A percentile compares a stretch with the other conserved stretches of the same genome.
phyloP scores from a whole-genome alignment of 2,329 filamentous ascomycete genomes.

The Epichloe uncinata region DNA sequence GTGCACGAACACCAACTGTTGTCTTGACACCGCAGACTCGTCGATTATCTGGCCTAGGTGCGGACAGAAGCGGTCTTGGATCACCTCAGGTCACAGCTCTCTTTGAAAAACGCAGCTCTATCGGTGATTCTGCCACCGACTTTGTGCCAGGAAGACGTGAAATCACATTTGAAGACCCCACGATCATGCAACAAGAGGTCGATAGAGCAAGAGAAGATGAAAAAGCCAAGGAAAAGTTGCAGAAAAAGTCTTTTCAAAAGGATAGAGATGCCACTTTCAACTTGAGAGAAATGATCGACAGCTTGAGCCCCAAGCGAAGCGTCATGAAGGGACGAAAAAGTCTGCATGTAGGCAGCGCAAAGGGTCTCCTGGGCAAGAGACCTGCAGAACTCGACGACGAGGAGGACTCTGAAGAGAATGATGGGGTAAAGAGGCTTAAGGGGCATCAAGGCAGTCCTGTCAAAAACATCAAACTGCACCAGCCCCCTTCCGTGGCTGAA shows the following conservation, averaged over 20 bases:
- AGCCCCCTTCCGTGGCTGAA: constrained; percentile 57
- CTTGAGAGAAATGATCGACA: constrained; percentile 65
- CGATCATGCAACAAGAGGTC: constrained; percentile 46
- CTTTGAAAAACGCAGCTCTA: constrained; percentile 56
- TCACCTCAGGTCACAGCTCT: constrained; percentile 62
- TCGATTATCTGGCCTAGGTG: constrained; percentile 53
- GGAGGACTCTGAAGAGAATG: constrained; percentile 44
- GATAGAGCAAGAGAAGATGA: constrained; percentile 47
- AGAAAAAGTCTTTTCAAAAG: constrained; percentile 28
- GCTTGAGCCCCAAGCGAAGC: constrained; percentile 63
- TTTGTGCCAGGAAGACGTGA: constrained; percentile 43
- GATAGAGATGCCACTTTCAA: constrained; percentile 52
- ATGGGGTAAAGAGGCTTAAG: constrained; percentile 56
- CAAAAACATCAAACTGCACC: constrained; percentile 58
- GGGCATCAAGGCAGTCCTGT: constrained; percentile 63
- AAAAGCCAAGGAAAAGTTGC: constrained; percentile 45
- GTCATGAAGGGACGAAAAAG: constrained; percentile 57
- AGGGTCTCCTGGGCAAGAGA: constrained; percentile 60
- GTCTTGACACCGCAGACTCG: constrained; percentile 39
- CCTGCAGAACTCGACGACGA: constrained; percentile 57
- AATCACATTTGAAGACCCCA: constrained; percentile 54
- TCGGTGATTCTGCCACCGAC: constrained; percentile 49
- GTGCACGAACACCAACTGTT: constrained; percentile 47
- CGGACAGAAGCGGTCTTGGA: constrained; percentile 57
- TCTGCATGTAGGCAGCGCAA: constrained; percentile 60